These are phyloP conservation scores for Rheum nobile DNA, from an alignment of 148 eudicot genomes.

Conservation along the genomic window DNA sequence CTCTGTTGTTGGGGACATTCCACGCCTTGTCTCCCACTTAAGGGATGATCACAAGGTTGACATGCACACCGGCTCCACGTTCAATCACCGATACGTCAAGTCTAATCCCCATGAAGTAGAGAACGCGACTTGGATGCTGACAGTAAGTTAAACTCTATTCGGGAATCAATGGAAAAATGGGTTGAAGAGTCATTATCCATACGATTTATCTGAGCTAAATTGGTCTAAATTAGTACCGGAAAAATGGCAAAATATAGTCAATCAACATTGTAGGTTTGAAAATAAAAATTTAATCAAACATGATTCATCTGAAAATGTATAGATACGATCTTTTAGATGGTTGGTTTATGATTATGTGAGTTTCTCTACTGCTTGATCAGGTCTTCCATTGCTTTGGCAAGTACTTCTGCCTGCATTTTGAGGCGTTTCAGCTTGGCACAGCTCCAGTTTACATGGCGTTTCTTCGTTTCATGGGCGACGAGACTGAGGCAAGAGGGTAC, in stretches of 20 bases:
- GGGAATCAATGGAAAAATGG: too few species aligned
- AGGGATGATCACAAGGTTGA: slow-evolving; percentile 50
- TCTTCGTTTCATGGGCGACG: slow-evolving; percentile 58
- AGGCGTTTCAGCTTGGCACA: slow-evolving; percentile 42
- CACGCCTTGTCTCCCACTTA: slow-evolving; percentile 36
- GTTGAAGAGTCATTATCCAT: neutral
- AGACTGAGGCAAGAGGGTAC: slow-evolving; percentile 36
- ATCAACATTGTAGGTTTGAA: too few species aligned
- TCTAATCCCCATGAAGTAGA: slow-evolving; percentile 56
- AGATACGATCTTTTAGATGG: too few species aligned
- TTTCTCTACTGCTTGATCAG: slow-evolving; percentile 16
- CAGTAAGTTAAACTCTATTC: slow-evolving; percentile 29
- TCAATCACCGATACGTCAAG: slow-evolving; percentile 57
- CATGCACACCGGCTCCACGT: slow-evolving; percentile 54
- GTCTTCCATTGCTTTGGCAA: slow-evolving; percentile 53
- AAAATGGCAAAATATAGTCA: too few species aligned
- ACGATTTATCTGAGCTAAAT: too few species aligned
- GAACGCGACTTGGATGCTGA: slow-evolving; percentile 60
- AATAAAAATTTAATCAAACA: neutral
- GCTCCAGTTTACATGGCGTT: slow-evolving; percentile 53
- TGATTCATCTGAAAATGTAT: too few species aligned
- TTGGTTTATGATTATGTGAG: neutral
- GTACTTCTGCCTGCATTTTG: slow-evolving; percentile 34
- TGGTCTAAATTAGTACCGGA: too few species aligned
- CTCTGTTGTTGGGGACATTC: slow-evolving; percentile 38